A percentile compares a stretch with the other conserved stretches of the same genome.
phyloP scores from a whole-genome alignment of 768 basidiomycete species.

The Boletales sp. region DNA sequence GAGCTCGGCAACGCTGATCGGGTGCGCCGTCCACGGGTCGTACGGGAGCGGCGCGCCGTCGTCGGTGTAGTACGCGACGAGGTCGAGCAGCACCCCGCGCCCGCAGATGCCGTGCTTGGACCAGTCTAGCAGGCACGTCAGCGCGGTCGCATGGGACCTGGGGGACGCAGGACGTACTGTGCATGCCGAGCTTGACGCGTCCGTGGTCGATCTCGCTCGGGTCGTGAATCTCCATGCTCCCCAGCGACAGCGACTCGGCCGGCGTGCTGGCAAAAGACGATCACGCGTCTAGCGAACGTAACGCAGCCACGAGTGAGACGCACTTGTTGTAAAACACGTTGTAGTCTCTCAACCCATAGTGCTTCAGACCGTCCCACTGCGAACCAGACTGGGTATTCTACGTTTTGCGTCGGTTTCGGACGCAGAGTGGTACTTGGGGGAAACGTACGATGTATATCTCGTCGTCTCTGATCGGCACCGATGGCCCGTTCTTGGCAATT shows the following conservation, averaged over 20 bases:
- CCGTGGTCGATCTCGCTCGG: slow-evolving; percentile 46
- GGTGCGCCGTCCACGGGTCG: slow-evolving; percentile 58
- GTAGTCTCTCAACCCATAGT: slow-evolving; percentile 52
- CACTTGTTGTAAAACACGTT: slow-evolving; percentile 64
- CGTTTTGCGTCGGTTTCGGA: neutral
- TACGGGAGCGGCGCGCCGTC: slow-evolving; percentile 44
- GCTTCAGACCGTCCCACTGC: slow-evolving; percentile 67
- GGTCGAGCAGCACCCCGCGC: slow-evolving; percentile 63
- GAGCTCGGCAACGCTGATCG: slow-evolving; percentile 51
- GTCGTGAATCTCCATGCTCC: slow-evolving; percentile 45
- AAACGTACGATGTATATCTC: slow-evolving; percentile 52
- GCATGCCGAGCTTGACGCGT: slow-evolving; percentile 56
- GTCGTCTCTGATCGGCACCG: slow-evolving; percentile 35
- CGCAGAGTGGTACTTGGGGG: neutral
- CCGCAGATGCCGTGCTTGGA: slow-evolving; percentile 68
- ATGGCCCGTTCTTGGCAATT: slow-evolving; percentile 19
- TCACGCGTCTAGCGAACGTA: neutral
- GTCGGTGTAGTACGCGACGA: slow-evolving; percentile 51
- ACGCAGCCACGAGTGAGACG: neutral
- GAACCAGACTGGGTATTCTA: slow-evolving; percentile 71
- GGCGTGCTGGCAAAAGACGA: slow-evolving; percentile 37
- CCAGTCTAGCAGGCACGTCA: slow-evolving; percentile 46
- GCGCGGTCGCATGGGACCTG: neutral
- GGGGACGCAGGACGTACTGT: slow-evolving; percentile 46
- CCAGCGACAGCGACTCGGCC: slow-evolving; percentile 39